Percentiles rank a stretch among this genome's conserved stretches.
phyloP scores from a whole-genome alignment of 1,139 yeast genomes.

The Yamadazyma conglobata region DNA sequence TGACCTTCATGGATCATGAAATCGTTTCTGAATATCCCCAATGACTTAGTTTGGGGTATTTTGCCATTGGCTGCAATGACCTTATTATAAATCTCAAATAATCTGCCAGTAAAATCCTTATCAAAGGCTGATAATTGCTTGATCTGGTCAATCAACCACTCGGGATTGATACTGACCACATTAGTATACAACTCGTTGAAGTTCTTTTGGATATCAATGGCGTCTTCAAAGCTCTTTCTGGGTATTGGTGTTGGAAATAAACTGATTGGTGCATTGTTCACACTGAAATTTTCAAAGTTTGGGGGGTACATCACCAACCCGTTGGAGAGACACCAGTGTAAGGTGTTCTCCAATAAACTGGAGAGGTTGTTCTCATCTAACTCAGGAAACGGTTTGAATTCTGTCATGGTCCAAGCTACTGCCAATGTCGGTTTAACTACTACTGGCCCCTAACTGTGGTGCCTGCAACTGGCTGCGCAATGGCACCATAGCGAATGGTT shows the following conservation, averaged over 20 bases:
- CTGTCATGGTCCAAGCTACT: no score
- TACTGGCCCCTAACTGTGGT: no score
- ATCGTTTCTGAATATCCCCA: slow-evolving; percentile 89
- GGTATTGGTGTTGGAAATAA: slow-evolving; percentile 90
- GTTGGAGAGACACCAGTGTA: slow-evolving; percentile 76
- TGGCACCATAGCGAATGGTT: no score
- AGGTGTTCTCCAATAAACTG: slow-evolving; percentile 39
- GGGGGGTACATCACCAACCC: slow-evolving; percentile 81
- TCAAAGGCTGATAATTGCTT: slow-evolving; percentile 58
- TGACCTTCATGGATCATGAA: slow-evolving; percentile 65
- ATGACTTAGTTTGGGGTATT: slow-evolving; percentile 58
- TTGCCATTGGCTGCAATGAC: slow-evolving; percentile 48
- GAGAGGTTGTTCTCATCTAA: slow-evolving; percentile 25
- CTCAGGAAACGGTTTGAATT: no score
- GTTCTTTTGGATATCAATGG: slow-evolving; percentile 60
- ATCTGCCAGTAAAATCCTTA: slow-evolving; percentile 73
- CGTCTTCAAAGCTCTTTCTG: slow-evolving; percentile 57
- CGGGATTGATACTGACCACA: slow-evolving; percentile 48
- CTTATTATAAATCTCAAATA: slow-evolving; percentile 56
- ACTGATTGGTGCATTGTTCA: slow-evolving; percentile 81
- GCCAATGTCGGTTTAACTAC: no score
- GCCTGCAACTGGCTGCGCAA: no score
- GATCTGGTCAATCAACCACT: slow-evolving; percentile 62
- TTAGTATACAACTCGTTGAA: slow-evolving; percentile 75
- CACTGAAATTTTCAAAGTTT: slow-evolving; percentile 40